Evolutionary conservation across 495 filamentous ascomycete genomes (phyloP).

Genomic region (Tuber melanosporum): DNA sequence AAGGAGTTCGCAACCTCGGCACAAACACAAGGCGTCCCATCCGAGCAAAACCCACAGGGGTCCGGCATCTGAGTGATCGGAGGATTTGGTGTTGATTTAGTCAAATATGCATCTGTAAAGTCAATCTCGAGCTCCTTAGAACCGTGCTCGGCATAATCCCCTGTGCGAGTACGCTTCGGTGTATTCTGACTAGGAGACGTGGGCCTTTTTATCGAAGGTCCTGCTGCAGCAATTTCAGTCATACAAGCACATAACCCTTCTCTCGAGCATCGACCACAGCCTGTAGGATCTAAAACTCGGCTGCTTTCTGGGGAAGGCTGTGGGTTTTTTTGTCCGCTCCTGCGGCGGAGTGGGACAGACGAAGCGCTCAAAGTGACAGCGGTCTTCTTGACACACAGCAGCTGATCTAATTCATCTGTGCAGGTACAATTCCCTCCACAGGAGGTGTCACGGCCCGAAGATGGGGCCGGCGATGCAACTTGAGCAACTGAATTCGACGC

Average conservation of each 20-base stretch:
- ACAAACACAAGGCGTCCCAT: constrained; percentile 78
- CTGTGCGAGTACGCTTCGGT: constrained; percentile 36
- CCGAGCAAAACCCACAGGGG: constrained; percentile 80
- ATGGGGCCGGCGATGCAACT: constrained; percentile 38
- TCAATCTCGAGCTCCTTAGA: constrained; percentile 42
- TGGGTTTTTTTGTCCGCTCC: constrained; percentile 39
- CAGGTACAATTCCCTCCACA: constrained; percentile 25
- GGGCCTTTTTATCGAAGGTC: constrained; percentile 17
- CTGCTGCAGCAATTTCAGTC: constrained; percentile 46
- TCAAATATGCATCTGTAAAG: constrained; percentile 42
- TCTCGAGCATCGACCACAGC: constrained; percentile 51
- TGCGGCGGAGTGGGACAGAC: constrained; percentile 48
- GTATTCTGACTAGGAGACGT: constrained; percentile 26
- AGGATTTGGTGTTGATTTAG: constrained; percentile 42
- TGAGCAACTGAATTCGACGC: constrained; percentile 39
- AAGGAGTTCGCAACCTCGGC: constrained; percentile 55
- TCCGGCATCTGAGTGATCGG: constrained; percentile 46
- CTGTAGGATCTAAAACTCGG: constrained; percentile 40
- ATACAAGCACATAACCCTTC: constrained; percentile 51
- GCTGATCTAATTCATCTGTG: constrained; percentile 30
- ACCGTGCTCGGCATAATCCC: constrained; percentile 15
- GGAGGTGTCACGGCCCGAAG: constrained; percentile 26
- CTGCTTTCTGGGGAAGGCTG: constrained; percentile 18
- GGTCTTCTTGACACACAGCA: constrained; percentile 21
- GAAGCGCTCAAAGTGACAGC: constrained; percentile 11